Base-by-base conservation (phyloP, 2,329 filamentous ascomycete species). In the Colletotrichum lentis region DNA sequence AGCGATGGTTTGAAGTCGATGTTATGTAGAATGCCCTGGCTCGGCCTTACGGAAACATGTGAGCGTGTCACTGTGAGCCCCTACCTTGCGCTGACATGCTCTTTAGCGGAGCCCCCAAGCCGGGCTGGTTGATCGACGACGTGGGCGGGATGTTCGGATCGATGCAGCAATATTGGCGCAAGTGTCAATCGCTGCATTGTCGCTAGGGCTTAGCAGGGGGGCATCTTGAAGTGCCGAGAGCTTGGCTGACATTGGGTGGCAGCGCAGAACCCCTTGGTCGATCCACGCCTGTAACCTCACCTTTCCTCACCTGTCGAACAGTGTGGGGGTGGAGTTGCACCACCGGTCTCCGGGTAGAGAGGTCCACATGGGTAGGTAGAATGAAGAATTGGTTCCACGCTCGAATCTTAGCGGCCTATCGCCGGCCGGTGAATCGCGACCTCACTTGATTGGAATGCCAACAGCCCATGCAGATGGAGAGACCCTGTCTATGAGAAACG, bases 131-230 rank as follows among this genome's bases (percentile, higher is more conserved):
- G 65, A 67, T 67, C 65, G 65, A 67, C 61, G 41, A 66, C 59
- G 46, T 37, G 39, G 52, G 64, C 60, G 59, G 44, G 52, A 67
- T 53, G 64, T 56, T 67, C 64, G 64, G 64, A 63, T 67, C 37
- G 64, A 66, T 27, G 44, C 63, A 53, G 50, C 50, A 24, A 31
- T 18, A 63, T 35, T 35, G 31, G 50, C 52, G 52, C 52, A 57
- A 20, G 64, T 63, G 44, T 52, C 64, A 44, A 56, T 56, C 55
- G 16, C 64, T 67, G 60, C 60, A 67, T 61, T 20, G 47, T 58
- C 47, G 54, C 56, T 37, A 62, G 65, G 27, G 61, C 47, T 35
- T 10, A 35, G 44, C 20, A 55, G 39, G 60, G 64, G 46, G 55
- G 31, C 31, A 37, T 49, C 16, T 53, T 61, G 22, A 22, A 37